Base-by-base conservation (phyloP, 139 green algal genomes). In the Chlorella sp. region DNA sequence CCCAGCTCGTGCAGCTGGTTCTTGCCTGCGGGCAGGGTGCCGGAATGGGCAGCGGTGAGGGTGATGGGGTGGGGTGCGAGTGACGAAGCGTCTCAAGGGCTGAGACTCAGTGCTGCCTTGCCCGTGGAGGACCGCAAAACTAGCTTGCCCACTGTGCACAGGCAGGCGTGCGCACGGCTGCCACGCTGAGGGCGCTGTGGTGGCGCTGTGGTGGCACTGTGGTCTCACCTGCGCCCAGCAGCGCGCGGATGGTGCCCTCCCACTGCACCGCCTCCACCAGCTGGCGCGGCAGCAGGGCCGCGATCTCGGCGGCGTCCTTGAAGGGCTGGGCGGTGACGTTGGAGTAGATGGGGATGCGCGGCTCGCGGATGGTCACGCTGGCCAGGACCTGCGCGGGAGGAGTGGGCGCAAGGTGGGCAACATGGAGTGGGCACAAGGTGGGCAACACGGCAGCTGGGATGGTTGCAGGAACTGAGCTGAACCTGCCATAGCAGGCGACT, bases 241-340 rank as follows among this genome's bases (percentile, higher is more conserved):
- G 85, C 26, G 69, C 86, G 26, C 80, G 87, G 7, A 95, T 46
- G 24, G 86, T 92, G 3, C 64, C 46, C 69, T 95, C 93, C 92
- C 93, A 96, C 65, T 86, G 85, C 74, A 98, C 95, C 5, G 96
- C 93, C 90, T 98, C 91, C 56, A 97, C 91, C 83, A 99, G 91
- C 90, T 99, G 96, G n/a, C 93, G 87, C 4, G 83, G 89, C 74
- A 98, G 93, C 88, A 97, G 86, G 3, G 72, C 84, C 3, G 62
- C 73, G 69, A 97, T 95, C n/a, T 89, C 87, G 11, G 60, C 85
- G 4, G 92, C 84, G 36, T 80, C 80, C 6, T 80, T 85, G 77
- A 98, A 97, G 13, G 91, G 91, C 65, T 88, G 60, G 6, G 84
- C 94, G 3, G 96, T 98, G 32, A 99, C 96, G 89, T 99, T 99